Base-by-base conservation (phyloP, 192 early-diverging fungal genomes). In the Bifiguratus adelaidae region DNA sequence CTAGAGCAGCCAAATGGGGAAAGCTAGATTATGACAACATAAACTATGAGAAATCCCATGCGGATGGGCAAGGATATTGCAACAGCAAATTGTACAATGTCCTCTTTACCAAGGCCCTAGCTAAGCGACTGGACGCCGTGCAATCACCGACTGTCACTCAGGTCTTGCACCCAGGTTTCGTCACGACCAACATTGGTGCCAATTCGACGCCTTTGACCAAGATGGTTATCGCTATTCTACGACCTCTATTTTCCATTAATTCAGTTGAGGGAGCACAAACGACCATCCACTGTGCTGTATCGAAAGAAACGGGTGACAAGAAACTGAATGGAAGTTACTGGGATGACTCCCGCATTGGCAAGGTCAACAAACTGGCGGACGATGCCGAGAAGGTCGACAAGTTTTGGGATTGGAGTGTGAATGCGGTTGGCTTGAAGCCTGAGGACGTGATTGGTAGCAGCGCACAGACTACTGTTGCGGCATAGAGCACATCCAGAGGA, bases 91-190 rank as follows among this genome's bases (percentile, higher is more conserved):
- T 40, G 18, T 40, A 40, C 37, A 40, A 40, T 21, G 22, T 40
- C 37, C 37, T 40, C 7, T 40, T 40, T 40, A 40, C n/a, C 6
- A 38, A 38, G 16, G 37, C 16, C 5, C 37, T 38, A 7, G 37
- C 37, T 15, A 5, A 21, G 5, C 0, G 1, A 21, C 1, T 40
- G 7, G 37, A 40, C 15, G 37, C 7, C 7, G 22, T 40, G 7
- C 47, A n/a, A 52, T 63, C 19, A 67, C 60, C 44, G 65, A 48
- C 59, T 27, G 1, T 40, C 37, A 21, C 22, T 5, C 37, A 40
- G 18, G 6, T 21, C 7, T 5, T 40, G 18, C 37, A 40, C 15
- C 32, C 32, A 13, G 11, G 15, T 34, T 15, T 15, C 0, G 11
- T 34, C 0, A 34, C 32, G 32, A 13, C 11, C 11, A 15, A 34